Base-by-base conservation (phyloP, 2,329 filamentous ascomycete species). In the Diaporthe citrichinensis region DNA sequence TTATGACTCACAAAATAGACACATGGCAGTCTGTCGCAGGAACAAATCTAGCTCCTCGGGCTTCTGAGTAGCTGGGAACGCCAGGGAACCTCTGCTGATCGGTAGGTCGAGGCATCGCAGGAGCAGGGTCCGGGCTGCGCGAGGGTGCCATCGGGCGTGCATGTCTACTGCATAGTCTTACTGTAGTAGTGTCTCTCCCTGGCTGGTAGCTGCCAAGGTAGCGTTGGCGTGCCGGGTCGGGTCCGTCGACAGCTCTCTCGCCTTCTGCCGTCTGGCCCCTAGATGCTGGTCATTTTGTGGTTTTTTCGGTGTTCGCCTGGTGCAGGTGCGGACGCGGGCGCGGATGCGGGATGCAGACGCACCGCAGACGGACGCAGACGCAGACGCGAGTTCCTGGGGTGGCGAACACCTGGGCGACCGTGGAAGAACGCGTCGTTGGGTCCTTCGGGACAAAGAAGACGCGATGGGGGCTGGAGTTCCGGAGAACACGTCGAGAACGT, bases 81-180 rank as follows among this genome's bases (percentile, higher is more conserved):
- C 44, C 57, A 62, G 58, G 67, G 65, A 44, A 49, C 51, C 25
- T 49, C 55, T 46, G 73, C 44, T 61, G 73, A 74, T 51, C 49
- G 55, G 51, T 53, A 51, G 49, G 53, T 61, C 57, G 57, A 57
- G 59, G 25, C 71, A 73, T 73, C 71, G 41, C 39, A 49, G 28
- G n/a, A 69, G 34, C 44, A 55, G 34, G 55, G 53, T 57, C 68
- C 5, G 36, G 55, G 51, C 59, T 73, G 46, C 59, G 41, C 53
- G 71, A 73, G 23, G 49, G 73, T 72, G 67, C n/a, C 46, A 72
- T 75, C 68, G 73, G 73, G 31, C 73, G 73, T 75, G 68, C 73
- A 75, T 62, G 49, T 57, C 67, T 57, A 75, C 62, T 67, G 62
- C 62, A 67, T 51, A 44, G 36, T 34, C 57, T 36, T n/a, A 65